Evolutionary conservation across 192 early-diverging fungal species (phyloP), one percentile per base, ranked within the genome.

Genomic region (Rhizoclosmatium globosum): DNA sequence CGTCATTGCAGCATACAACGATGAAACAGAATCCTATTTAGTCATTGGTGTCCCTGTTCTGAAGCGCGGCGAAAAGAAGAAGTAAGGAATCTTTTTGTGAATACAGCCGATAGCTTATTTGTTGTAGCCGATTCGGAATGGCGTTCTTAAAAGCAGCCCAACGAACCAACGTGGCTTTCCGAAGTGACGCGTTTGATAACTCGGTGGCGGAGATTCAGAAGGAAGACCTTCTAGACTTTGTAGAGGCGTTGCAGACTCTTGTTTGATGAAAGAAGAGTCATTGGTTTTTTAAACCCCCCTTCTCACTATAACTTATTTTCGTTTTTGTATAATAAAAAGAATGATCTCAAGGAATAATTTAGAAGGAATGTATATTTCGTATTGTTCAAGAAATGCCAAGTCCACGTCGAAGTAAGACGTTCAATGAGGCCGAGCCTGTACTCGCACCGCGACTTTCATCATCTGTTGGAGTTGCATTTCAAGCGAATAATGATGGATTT

Each of bases 141-240:
- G 92, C 95, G 4, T 98, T 97, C 82, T 90, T 93, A 80, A 86
- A 90, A 68, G 90, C 94, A 2, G 94, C 95, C 0, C 78, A 85
- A 11, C 85, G 91, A 42, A 86, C 91, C 41, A 86, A 88, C 59
- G 94, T 92, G 1, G 84, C 89, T 1, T 82, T 91, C 11, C 87
- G 85, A 23, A 85, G 89, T 66, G 94, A 95, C 71, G 91, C 92
- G 47, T 98, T 98, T 86, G 95, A 97, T 77, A 88, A 91, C n/a
- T 89, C 91, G 3, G 89, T 92, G 19, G 79, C 97, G 17, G 94
- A 95, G 81, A 92, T 98, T 44, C 83, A 81, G 39, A 78, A 87
- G 43, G 89, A 91, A 19, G 96, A 97, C 76, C 79, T 97, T 61
- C 48, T 56, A 0, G 64, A 70, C n/a, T 85, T 87, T 78, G 77